Percentiles rank a stretch among this genome's conserved stretches.
phyloP scores from a whole-genome alignment of 2,329 filamentous ascomycete genomes.

The Clonostachys solani region DNA sequence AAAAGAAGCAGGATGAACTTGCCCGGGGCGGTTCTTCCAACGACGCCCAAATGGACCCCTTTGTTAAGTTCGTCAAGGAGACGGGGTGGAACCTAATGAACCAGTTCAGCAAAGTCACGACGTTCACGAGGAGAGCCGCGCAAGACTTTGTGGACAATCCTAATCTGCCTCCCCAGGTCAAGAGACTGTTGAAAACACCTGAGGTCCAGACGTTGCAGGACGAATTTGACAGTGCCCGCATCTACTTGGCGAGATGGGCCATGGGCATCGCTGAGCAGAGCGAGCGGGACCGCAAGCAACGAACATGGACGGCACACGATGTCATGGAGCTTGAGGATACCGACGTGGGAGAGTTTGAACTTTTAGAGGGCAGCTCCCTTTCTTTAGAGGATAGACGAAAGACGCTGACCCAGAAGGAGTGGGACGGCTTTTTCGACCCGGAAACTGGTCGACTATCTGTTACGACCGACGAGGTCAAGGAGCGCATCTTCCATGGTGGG shows the following conservation, averaged over 20 bases:
- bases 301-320: constrained; percentile 91
- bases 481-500: constrained; percentile 94
- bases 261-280: constrained; percentile 99
- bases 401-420: constrained; percentile 76
- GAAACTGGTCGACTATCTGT: constrained; percentile 69
- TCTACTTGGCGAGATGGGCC: constrained; percentile 94
- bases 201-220: constrained; percentile 95
- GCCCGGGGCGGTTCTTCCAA: constrained; percentile 6
- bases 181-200: constrained; percentile 79
- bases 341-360: constrained; percentile 92
- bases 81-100: constrained; percentile 95
- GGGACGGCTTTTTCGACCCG: constrained; percentile 84
- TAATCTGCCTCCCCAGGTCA: constrained; percentile 83
- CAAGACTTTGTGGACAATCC: constrained; percentile 91
- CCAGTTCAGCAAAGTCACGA: constrained; percentile 95
- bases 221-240: constrained; percentile 91
- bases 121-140: constrained; percentile 86
- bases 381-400: constrained; percentile 74
- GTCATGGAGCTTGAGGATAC: constrained; percentile 92
- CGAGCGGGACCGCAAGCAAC: constrained; percentile 77
- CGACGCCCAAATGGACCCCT: constrained; percentile 83
- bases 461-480: constrained; percentile 90
- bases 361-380: constrained; percentile 76
- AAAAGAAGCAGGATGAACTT: constrained; percentile 19
- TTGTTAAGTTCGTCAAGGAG: constrained; percentile 91